Evolutionary conservation across 1,139 yeast genomes (phyloP), one percentile per base, ranked within the genome.

Genomic region (Pichia norvegensis): DNA sequence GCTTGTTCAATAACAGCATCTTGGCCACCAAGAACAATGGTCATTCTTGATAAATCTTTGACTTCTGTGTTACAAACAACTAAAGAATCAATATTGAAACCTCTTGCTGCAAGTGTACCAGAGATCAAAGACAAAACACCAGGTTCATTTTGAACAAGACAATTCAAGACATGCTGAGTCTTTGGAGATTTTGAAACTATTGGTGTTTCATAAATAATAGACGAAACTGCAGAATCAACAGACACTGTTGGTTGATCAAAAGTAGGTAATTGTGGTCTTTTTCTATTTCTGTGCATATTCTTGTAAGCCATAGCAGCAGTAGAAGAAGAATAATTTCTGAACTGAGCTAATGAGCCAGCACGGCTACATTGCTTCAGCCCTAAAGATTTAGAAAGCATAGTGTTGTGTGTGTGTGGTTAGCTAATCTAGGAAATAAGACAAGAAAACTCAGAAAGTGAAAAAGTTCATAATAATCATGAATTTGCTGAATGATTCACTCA

Each of bases 1-100:
- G 97, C 97, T 71, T 92, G 98, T 67, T 92, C 98, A 57, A 92
- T 84, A 49, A 92, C 92, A 25, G 95, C 96, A 61, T 90, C 96
- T 65, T 88, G 95, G 50, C 97, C 98, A 50, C 82, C 83, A 60
- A 92, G 74, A 29, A 87, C 96, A 60, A 92, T 86, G 13, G 98
- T 92, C 98, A 92, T 92, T 65, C 98, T 78, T 33, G 96, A 85
- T 57, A 92, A 75, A 64, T 92, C 97, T 67, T 84, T 82, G 52
- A 92, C 97, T 66, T 92, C 97, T 31, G 98, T 92, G 70, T 83
- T 86, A 66, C 97, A 90, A 42, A 92, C 98, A 50, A 92, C 97
- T 57, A 92, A 76, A 9, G 97, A 90, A 66, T 92, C 98, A 62
- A 92, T 92, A 69, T 92, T 92, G 78, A 92, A 92, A 13, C 98